phyloP scores from a whole-genome alignment of 768 basidiomycete species.

The Imleria badia region DNA sequence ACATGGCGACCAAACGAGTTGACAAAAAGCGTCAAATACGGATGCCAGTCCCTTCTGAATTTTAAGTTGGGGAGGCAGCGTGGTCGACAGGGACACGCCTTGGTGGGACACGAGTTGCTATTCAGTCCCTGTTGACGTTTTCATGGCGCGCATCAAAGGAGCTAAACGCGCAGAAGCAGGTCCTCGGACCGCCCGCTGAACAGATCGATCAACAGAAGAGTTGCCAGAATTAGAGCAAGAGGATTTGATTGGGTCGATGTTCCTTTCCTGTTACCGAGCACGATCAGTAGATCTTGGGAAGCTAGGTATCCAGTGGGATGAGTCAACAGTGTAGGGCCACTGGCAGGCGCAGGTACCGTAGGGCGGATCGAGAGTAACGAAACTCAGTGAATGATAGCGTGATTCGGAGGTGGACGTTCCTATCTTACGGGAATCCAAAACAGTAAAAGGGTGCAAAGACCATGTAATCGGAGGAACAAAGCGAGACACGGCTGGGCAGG shows the following conservation, averaged over 20 bases:
- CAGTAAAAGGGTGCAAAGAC: not conserved
- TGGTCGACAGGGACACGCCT: conserved; percentile 7
- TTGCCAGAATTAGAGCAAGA: not conserved
- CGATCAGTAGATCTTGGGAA: conserved; percentile 11
- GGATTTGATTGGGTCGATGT: not conserved
- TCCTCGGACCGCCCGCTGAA: conserved; percentile 4
- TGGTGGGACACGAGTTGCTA: not conserved
- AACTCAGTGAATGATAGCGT: too few species aligned
- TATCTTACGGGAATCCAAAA: not conserved
- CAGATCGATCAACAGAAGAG: not conserved
- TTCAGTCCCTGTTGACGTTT: not conserved
- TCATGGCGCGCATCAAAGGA: not conserved
- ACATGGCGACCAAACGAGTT: not conserved
- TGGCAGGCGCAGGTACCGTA: too few species aligned
- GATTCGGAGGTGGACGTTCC: not conserved
- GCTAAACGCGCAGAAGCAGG: not conserved
- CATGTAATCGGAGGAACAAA: too few species aligned
- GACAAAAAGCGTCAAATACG: conserved; percentile 4
- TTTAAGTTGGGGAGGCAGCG: not conserved
- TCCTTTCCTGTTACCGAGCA: not conserved
- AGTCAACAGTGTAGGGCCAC: not conserved
- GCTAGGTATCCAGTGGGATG: not conserved
- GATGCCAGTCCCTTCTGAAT: not conserved
- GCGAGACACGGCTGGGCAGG: not conserved
- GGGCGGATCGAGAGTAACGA: not conserved